Evolutionary conservation across 768 basidiomycete species (phyloP), one percentile per base, ranked within the genome.

Genomic region (Auricularia sp.): DNA sequence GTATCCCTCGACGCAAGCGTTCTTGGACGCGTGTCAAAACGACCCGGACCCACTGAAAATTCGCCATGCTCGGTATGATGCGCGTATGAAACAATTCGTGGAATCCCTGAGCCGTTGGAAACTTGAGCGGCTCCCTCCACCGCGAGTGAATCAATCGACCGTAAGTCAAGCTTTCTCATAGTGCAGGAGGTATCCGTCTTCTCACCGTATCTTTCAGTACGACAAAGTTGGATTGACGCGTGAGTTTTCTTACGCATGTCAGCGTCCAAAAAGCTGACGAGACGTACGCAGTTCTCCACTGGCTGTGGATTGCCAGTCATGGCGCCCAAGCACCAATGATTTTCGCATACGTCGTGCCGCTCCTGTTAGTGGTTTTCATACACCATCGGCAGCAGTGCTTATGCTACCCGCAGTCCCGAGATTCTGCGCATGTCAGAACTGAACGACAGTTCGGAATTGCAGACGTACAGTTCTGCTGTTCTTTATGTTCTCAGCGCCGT

Each of bases 391-490:
- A 36, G 18, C 16, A 54, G 7, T 65, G 62, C 67, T 62, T 64
- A 68, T 62, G 62, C 42, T 35, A 65, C 59, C 65, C 51, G 3
- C 71, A 94, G 92, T 72, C 92, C 92, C 44, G 91, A 92, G 73
- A 88, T 93, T 65, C 82, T 95, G 71, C 87, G 85, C 67, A 92
- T 96, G 88, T 87, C 92, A 64, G 94, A 96, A 71, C 81, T 95
- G 65, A 93, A 88, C 71, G 94, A 96, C 71, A 88, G 81, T 73
- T 79, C 86, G 7, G 94, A 95, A 65, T 74, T 96, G 65, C 92
- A 93, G 73, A 80, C 83, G 36, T 90, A 90, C 70, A 88, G 90
- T 68, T 85, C 88, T 59, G 87, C 86, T 3, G 87, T 94, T 11
- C 76, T 95, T 56, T 90, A 91, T 68, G 85, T 92, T 65, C 78